phyloP scores from a whole-genome alignment of 345 rosid genomes.

The Populus davidiana region DNA sequence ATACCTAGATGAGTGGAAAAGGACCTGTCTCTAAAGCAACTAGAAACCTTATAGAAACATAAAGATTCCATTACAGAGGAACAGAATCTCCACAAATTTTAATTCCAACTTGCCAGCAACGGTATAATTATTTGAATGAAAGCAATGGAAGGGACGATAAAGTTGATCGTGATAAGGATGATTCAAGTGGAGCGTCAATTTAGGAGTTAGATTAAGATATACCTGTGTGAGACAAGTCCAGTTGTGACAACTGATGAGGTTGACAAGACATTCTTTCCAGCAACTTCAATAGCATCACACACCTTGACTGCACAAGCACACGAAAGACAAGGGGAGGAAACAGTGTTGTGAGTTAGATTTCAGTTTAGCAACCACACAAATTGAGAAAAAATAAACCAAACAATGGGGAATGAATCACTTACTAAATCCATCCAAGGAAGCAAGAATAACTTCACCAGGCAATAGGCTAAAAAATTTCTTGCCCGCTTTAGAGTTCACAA shows the following conservation, averaged over 20 bases:
- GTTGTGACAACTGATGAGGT: constrained; percentile 84
- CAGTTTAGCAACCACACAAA: neutral
- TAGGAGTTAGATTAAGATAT: neutral
- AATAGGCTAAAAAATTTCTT: constrained; percentile 74
- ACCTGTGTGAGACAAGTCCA: constrained; percentile 76
- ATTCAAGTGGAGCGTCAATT: neutral
- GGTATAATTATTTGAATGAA: neutral
- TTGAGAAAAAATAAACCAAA: neutral
- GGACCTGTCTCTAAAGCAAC: neutral
- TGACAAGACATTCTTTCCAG: constrained; percentile 89
- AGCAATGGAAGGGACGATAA: neutral
- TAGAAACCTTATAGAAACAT: neutral
- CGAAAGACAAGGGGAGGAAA: neutral
- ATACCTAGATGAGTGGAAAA: constrained; percentile 1
- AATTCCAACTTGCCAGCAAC: constrained; percentile 11
- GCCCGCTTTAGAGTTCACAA: constrained; percentile 81
- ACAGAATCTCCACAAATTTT: neutral
- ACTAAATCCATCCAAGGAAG: constrained; percentile 94
- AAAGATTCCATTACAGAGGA: constrained; percentile 3
- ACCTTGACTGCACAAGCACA: constrained; percentile 43
- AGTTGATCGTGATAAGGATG: neutral
- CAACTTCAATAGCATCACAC: constrained; percentile 87
- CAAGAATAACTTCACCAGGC: constrained; percentile 89
- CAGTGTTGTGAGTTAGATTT: neutral
- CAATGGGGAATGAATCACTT: constrained; percentile 31